Evolutionary conservation across 2,329 filamentous ascomycete genomes (phyloP), one percentile per base, ranked within the genome.

Genomic region (Alternaria ventricosa): DNA sequence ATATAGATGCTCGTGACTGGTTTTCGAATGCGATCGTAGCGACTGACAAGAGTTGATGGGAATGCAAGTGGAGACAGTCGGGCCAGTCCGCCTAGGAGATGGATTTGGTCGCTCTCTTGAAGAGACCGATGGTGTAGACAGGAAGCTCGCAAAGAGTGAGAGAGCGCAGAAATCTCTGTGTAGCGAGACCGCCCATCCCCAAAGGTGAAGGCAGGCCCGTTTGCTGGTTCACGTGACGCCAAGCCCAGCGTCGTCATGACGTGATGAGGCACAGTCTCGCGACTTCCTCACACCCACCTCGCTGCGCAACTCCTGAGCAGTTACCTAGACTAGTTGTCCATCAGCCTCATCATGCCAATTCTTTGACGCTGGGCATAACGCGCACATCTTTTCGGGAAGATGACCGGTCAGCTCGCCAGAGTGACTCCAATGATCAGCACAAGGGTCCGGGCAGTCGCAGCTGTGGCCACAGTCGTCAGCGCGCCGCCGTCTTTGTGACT

Each of bases 61-160:
- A n/a, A n/a, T n/a, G n/a, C n/a, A n/a, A n/a, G n/a, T n/a, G n/a
- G n/a, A n/a, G n/a, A n/a, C n/a, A n/a, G n/a, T n/a, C n/a, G n/a
- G n/a, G n/a, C n/a, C n/a, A n/a, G n/a, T n/a, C n/a, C n/a, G n/a
- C n/a, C n/a, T n/a, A n/a, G n/a, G n/a, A n/a, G n/a, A n/a, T n/a
- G n/a, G n/a, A n/a, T 20, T 8, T 45, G 6, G 18, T 45, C 5
- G 10, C 20, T 5, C 11, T 13, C 3, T 45, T 22, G 7, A 22
- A 13, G 11, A 0, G 2, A 6, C 18, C 18, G 44, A 15, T 2
- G 20, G 44, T 0, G 44, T 0, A 23, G 44, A 46, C 2, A 0
- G 4, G 2, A 2, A 3, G 6, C 20, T 4, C 3, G 20, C 44
- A 22, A 23, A 4, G 6, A 0, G 0, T 1, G 12, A 23, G 4